Base-by-base conservation (phyloP, 352 stramenopile species). In the Globisporangium ultimum region DNA sequence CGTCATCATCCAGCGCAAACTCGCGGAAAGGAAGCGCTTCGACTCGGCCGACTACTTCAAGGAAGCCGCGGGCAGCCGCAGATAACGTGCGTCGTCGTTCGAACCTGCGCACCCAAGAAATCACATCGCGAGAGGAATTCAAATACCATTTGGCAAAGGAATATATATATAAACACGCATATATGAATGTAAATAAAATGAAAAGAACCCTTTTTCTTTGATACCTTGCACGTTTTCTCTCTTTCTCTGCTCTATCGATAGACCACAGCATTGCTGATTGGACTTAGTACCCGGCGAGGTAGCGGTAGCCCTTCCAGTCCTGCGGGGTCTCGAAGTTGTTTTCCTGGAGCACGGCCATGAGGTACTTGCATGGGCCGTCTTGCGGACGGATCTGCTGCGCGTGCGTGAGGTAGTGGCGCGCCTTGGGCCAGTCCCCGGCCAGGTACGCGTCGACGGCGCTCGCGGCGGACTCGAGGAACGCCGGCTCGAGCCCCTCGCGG, bases 231-330 rank as follows among this genome's bases (percentile, higher is more conserved):
- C 28, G 28, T 10, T 28, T 28, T 28, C 4, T 36, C 28, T 36
- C 7, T 36, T 10, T 36, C 28, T 36, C 28, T 36, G 24, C 24
- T 2, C 24, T 28, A 49, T 50, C 9, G 42, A 58, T 49, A 4
- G 34, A 50, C 38, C 28, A 32, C 24, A 32, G 24, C 24, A 10
- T 36, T 36, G 28, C 5, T 36, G 28, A 36, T 36, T 36, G 4
- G 11, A 4, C 40, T 21, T 64, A 93, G 48, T 93, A 93, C 2
- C 83, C 83, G n/a, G 70, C 70, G n/a, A 98, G 74, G 67, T 84
- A 87, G 55, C 88, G 87, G 58, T 97, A 97, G 59, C 88, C 91
- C 49, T 91, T 87, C 95, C 95, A 98, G 65, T 96, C 81, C 18
- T 68, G 42, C n/a, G 94, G 94, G n/a, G 93, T 84, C 48, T 88